Base-by-base conservation (phyloP, 306 rosid genomes). In the Lathyrus tuberosus region DNA sequence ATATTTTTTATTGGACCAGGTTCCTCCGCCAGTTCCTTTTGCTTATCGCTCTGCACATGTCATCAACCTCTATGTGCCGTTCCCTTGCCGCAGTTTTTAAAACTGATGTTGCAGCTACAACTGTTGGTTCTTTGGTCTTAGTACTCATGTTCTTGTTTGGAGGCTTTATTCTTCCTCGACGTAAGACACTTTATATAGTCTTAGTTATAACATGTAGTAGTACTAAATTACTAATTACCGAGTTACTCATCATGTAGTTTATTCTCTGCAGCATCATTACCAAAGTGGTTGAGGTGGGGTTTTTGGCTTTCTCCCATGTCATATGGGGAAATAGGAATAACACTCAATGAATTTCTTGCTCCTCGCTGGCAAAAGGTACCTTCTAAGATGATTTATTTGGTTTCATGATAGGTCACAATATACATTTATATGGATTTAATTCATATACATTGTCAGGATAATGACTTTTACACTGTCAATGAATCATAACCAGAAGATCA, bases 361-460 rank as follows among this genome's bases (percentile, higher is more conserved):
- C 90, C 87, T 31, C 86, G 86, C 59, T 86, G 90, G 90, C 86
- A 78, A 73, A 83, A 80, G 86, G 90, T 86, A 78, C 14, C 31
- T 44, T 46, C 65, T 43, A 67, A 75, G 72, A 46, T 18, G 33
- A 57, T 41, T 30, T 31, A 4, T 59, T 35, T 30, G 51, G 28
- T 38, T 62, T 71, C 69, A 56, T 52, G 38, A 61, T 58, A 22
- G 26, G 22, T 75, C 42, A 66, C 22, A 52, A 20, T 15, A 43
- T 28, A 28, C 33, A 6, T 70, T 41, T 41, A 53, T 51, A 18
- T 18, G 57, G 57, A 18, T 51, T 18, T 18, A 51, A 51, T 51
- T 51, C 57, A 18, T 18, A 51, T 9, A 3, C 28, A 51, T 24
- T 18, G 14, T 18, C 57, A 18, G 14, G 20, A 18, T 51, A 17